Conservation (phyloP, 345 rosid species). For the Capsella bursapastoris region DNA sequence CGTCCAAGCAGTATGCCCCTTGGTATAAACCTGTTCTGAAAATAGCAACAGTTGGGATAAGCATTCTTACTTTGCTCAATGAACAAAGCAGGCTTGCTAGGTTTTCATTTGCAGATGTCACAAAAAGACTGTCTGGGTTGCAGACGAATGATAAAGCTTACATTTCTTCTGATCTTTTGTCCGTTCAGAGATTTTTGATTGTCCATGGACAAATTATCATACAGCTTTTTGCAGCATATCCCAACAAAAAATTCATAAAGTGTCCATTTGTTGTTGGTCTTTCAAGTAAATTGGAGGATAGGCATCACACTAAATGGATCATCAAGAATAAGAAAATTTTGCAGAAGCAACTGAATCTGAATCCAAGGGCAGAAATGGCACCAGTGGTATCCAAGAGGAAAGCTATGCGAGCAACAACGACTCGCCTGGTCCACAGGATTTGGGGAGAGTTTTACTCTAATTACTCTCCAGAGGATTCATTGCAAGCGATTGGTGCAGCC, state of each 20-base stretch:
- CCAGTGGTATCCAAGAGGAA: slow-evolving; percentile 56
- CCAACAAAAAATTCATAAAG: slow-evolving; percentile 52
- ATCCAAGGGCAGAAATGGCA: slow-evolving; percentile 67
- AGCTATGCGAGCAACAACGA: slow-evolving; percentile 89
- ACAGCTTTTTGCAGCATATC: slow-evolving; percentile 73
- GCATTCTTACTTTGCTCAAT: slow-evolving; percentile 64
- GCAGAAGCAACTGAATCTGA: slow-evolving; percentile 54
- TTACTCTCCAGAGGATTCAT: slow-evolving; percentile 55
- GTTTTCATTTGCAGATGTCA: slow-evolving; percentile 67
- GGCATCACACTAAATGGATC: slow-evolving; percentile 81
- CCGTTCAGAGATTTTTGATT: slow-evolving; percentile 71
- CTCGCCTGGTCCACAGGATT: slow-evolving; percentile 72
- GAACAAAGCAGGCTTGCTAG: slow-evolving; percentile 62
- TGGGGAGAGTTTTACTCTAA: slow-evolving; percentile 87
- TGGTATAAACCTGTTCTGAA: slow-evolving; percentile 76
- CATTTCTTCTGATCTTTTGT: slow-evolving; percentile 64
- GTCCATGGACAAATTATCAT: slow-evolving; percentile 82
- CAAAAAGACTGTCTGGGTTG: slow-evolving; percentile 56
- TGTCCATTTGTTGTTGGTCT: slow-evolving; percentile 69
- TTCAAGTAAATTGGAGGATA: slow-evolving; percentile 67
- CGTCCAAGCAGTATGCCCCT: slow-evolving; percentile 77
- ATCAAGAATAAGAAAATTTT: slow-evolving; percentile 63
- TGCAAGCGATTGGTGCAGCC: slow-evolving; percentile 45
- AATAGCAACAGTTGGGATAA: slow-evolving; percentile 70
- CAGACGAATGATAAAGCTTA: slow-evolving; percentile 55